A percentile compares a stretch with the other conserved stretches of the same genome.
phyloP scores from a whole-genome alignment of 345 rosid genomes.

The Arabidopsis suecica region DNA sequence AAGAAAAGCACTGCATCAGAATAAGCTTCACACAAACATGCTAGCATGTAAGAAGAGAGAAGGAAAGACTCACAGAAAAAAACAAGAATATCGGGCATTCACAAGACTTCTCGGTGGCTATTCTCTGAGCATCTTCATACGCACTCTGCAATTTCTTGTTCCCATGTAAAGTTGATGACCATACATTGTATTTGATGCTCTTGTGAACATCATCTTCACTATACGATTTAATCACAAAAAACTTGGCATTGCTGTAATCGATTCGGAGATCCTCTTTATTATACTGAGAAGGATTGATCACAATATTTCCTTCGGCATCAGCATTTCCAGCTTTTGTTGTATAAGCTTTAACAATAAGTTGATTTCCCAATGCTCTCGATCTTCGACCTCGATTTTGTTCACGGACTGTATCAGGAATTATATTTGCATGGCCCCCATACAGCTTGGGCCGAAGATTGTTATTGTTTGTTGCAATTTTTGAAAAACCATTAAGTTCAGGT shows the following conservation, averaged over 20 bases:
- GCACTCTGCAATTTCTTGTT: conserved; percentile 90
- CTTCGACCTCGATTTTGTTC: conserved; percentile 78
- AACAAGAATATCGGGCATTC: conserved; percentile 81
- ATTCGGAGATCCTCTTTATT: conserved; percentile 75
- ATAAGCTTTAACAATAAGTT: conserved; percentile 66
- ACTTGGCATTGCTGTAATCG: conserved; percentile 66
- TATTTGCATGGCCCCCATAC: conserved; percentile 48
- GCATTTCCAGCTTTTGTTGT: conserved; percentile 62
- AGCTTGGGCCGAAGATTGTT: conserved; percentile 60
- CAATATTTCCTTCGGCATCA: conserved; percentile 67
- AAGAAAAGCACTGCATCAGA: conserved; percentile 27
- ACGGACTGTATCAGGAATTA: conserved; percentile 49
- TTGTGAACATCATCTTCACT: conserved; percentile 99
- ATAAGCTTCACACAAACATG: conserved; percentile 15
- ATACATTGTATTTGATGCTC: conserved; percentile 90
- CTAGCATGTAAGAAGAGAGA: not conserved
- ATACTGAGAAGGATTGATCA: conserved; percentile 66
- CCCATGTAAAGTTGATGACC: conserved; percentile 97
- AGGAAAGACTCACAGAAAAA: conserved; percentile 75
- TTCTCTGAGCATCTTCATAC: conserved; percentile 75
- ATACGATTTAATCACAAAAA: conserved; percentile 92
- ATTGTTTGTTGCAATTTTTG: conserved; percentile 52
- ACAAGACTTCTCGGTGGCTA: conserved; percentile 54
- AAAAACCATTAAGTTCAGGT: conserved; percentile 49
- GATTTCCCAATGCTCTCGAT: conserved; percentile 58